These are phyloP conservation scores for Biscutella laevigata DNA, from an alignment of 441 rosid genomes.

Conservation along the genomic window DNA sequence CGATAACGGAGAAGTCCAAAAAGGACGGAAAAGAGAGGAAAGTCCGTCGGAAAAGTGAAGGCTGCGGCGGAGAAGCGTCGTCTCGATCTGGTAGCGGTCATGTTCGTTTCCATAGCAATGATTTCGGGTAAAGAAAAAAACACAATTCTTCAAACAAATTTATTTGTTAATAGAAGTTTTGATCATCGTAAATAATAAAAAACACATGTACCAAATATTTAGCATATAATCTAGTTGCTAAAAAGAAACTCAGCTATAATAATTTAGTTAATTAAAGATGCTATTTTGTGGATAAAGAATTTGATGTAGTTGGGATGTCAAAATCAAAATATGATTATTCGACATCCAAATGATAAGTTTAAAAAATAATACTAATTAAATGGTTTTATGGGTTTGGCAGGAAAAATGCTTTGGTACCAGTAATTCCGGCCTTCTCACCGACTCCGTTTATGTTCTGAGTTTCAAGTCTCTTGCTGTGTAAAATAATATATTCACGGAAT, in stretches of 20 bases:
- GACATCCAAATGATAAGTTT: neutral
- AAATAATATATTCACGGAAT: neutral
- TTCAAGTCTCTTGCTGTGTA: constrained; percentile 11
- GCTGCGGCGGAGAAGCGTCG: constrained; percentile 1
- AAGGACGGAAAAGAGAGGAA: constrained; percentile 16
- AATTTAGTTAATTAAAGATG: constrained; percentile 10
- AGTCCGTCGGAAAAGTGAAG: constrained; percentile 32
- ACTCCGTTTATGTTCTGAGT: constrained; percentile 60
- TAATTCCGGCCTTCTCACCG: constrained; percentile 49
- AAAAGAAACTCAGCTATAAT: neutral
- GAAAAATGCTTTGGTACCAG: constrained; percentile 24
- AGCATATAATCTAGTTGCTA: neutral
- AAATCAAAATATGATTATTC: constrained; percentile 7
- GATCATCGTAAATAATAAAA: neutral
- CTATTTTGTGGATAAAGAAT: constrained; percentile 18
- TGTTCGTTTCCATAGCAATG: constrained; percentile 31
- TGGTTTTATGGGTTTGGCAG: constrained; percentile 22
- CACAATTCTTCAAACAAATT: neutral
- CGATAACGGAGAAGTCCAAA: constrained; percentile 13
- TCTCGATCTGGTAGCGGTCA: constrained; percentile 26
- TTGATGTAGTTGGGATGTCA: constrained; percentile 17
- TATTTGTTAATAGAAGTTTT: neutral
- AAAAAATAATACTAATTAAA: neutral
- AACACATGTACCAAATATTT: neutral
- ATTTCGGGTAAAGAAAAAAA: constrained; percentile 31